Evolutionary conservation across 208 protist species (phyloP), one percentile per base, ranked within the genome.

Genomic region (Balamuthia mandrillaris): DNA sequence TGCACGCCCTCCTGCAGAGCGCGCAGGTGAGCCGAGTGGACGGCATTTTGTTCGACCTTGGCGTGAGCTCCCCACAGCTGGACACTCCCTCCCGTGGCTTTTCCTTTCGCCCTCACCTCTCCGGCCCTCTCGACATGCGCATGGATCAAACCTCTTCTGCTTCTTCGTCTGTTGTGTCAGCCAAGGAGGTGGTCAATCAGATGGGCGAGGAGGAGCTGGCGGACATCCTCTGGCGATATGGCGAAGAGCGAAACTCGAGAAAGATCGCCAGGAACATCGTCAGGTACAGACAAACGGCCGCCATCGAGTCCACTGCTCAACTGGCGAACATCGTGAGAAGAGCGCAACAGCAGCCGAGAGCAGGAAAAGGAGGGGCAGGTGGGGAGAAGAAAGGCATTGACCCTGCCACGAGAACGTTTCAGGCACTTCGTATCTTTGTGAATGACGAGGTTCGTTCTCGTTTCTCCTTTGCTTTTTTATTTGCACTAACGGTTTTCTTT

Each of bases 121-220:
- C 39, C 60, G 75, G 75, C 0, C 75, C 75, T 5, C 35, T 82
- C 51, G 75, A 82, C 29, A 82, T 82, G 75, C 45, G 75, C 2
- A 82, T 82, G 75, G 75, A 82, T 24, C 75, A 82, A 14, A 82
- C 75, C 10, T n/a, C n/a, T n/a, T n/a, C n/a, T n/a, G n/a, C n/a
- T n/a, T n/a, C n/a, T n/a, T n/a, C n/a, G n/a, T n/a, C n/a, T n/a
- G n/a, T n/a, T n/a, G n/a, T n/a, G n/a, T n/a, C n/a, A n/a, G 75
- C 75, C 3, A 54, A 45, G 27, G 60, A 82, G n/a, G 39, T 82
- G 21, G 75, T 82, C 6, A 82, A 82, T 16, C 60, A 60, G 16
- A 39, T 82, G 51, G 52, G 51, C 33, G 75, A 82, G 37, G 75
- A 82, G 52, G 75, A 82, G 29, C 31, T 82, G 10, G 75, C 75